phyloP scores from a whole-genome alignment of 805 yeast genomes.

The Zygotorulaspora sp. region DNA sequence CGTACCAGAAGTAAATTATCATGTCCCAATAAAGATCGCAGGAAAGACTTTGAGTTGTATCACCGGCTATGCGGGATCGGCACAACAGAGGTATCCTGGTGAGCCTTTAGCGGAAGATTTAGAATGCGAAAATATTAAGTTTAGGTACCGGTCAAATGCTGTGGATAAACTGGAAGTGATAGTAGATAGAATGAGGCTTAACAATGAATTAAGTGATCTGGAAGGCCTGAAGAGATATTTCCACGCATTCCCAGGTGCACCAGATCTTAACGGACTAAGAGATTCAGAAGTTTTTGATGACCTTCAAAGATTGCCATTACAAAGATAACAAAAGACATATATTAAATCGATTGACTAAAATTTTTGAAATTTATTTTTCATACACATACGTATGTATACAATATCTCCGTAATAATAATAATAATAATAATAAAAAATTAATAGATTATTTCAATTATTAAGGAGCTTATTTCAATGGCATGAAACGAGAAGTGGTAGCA shows the following conservation, averaged over 20 bases:
- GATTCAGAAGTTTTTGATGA: slow-evolving; percentile 75
- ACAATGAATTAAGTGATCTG: slow-evolving; percentile 65
- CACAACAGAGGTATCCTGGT: slow-evolving; percentile 30
- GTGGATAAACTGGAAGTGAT: slow-evolving; percentile 47
- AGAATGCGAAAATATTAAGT: slow-evolving; percentile 42
- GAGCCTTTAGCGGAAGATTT: slow-evolving; percentile 34
- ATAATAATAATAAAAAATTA: neutral
- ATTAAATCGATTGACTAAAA: neutral
- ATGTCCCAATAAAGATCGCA: slow-evolving; percentile 36
- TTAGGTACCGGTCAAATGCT: slow-evolving; percentile 39
- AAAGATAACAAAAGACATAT: slow-evolving; percentile 3
- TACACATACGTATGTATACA: slow-evolving; percentile 3
- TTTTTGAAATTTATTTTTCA: slow-evolving; percentile 1
- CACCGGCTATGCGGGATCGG: slow-evolving; percentile 38
- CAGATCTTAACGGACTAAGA: slow-evolving; percentile 57
- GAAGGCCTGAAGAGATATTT: slow-evolving; percentile 61
- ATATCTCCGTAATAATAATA: slow-evolving; percentile 4
- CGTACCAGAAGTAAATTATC: slow-evolving; percentile 47
- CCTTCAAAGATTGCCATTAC: slow-evolving; percentile 35
- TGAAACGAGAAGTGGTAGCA: slow-evolving; percentile 72
- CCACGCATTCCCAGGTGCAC: slow-evolving; percentile 77
- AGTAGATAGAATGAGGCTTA: slow-evolving; percentile 60
- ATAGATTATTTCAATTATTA: neutral
- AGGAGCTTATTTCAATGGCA: slow-evolving; percentile 53
- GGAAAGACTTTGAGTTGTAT: slow-evolving; percentile 35